Evolutionary conservation across 441 rosid genomes (phyloP), one percentile per base, ranked within the genome.

Genomic region (Jatropha podagrica): DNA sequence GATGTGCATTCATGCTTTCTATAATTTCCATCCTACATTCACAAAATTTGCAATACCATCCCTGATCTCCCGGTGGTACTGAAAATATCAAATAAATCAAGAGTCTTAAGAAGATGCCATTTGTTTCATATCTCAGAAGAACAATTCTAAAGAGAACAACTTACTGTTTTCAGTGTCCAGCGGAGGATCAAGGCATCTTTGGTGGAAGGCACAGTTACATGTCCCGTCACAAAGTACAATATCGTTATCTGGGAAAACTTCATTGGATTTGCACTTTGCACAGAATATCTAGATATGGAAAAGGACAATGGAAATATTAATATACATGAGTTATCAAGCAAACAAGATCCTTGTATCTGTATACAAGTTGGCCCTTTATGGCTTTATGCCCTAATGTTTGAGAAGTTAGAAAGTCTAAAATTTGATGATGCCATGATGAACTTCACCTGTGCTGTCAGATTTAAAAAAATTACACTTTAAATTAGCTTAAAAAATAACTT

Each of bases 1-100:
- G 86, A 80, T 92, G 99, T 11, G 96, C 99, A 91, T 94, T 96
- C 87, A 91, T 91, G 41, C 93, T 80, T 70, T 92, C 99, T 64
- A 96, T 86, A 75, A 96, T 92, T 78, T 88, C 98, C 85, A 94
- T 94, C 85, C 96, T 91, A 80, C 95, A 90, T 56, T 88, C 97
- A 84, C 99, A 96, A 75, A 84, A 84, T 80, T 88, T 88, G 88
- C 99, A 96, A 81, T 89, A 94, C 98, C 99, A 96, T 81, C 99
- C 97, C 77, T 92, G 96, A 76, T 92, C 99, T 81, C 95, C 97
- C 41, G 96, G 97, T 76, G 99, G 99, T 72, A 96, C 99, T 96
- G 89, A 81, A 83, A 67, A 81, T 56, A 78, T 66, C 54, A 80
- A 79, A 82, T 64, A 64, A 74, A 80, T 44, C 52, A 68, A 70